Evolutionary conservation across 208 protist species (phyloP).

Genomic region (Leishmania amazonensis): DNA sequence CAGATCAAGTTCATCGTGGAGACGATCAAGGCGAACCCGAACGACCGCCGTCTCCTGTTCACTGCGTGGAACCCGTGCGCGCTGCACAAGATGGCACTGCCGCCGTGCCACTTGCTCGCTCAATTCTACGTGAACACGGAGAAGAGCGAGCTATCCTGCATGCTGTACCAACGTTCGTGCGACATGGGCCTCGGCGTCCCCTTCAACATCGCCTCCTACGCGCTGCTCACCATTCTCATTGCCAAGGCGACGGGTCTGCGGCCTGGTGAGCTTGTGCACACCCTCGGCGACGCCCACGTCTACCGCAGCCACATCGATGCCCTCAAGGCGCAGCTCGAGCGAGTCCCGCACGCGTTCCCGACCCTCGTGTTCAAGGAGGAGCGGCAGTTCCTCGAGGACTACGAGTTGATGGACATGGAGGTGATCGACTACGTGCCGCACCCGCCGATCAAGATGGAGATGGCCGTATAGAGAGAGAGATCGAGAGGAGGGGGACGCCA

Average conservation of each 20-base stretch:
- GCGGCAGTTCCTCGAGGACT: constrained; percentile 91
- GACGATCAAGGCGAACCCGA: constrained; percentile 93
- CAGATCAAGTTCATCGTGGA: constrained; percentile 95
- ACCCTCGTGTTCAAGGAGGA: constrained; percentile 69
- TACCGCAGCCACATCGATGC: constrained; percentile 98
- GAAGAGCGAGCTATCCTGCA: constrained; percentile 94
- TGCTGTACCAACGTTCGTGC: constrained; percentile 94
- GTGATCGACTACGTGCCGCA: constrained; percentile 96
- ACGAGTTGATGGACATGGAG: constrained; percentile 93
- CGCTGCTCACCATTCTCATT: constrained; percentile 95
- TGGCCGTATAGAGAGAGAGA: constrained; percentile 91
- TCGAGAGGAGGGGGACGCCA: not conserved
- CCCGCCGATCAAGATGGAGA: constrained; percentile 96
- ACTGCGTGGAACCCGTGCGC: constrained; percentile 98
- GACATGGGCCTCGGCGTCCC: constrained; percentile 99
- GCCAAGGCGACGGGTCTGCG: constrained; percentile 93
- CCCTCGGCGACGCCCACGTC: constrained; percentile 98
- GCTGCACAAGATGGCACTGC: constrained; percentile 96
- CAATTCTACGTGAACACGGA: constrained; percentile 96
- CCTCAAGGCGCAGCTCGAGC: constrained; percentile 93
- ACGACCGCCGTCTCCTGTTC: constrained; percentile 96
- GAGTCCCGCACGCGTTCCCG: constrained; percentile 95
- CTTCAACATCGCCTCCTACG: constrained; percentile 99
- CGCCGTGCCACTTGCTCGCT: constrained; percentile 97
- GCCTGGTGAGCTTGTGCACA: constrained; percentile 97